Conservation (phyloP, 805 yeast genomes). For the Candida peoriensis region DNA sequence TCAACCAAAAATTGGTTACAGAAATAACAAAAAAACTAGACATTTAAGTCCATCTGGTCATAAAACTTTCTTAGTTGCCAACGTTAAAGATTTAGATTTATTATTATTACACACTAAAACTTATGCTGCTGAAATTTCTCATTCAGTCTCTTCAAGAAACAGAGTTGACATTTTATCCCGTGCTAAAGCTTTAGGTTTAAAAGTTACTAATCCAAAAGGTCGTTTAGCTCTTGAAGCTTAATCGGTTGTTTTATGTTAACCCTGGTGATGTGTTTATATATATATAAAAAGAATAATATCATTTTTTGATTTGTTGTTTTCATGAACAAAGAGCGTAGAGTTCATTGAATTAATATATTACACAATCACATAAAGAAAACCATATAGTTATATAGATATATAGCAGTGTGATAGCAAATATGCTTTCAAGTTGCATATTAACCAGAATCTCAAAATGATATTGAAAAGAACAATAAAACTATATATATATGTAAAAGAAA, state of each 20-base stretch:
- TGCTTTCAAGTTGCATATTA: no score
- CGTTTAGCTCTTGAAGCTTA: slow-evolving; percentile 98
- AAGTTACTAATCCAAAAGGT: slow-evolving; percentile 99
- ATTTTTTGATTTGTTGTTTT: slow-evolving; percentile 1
- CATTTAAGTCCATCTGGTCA: slow-evolving; percentile 96
- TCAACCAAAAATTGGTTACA: slow-evolving; percentile 99
- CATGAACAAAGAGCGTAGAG: no score
- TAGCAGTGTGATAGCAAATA: no score
- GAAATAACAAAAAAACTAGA: slow-evolving; percentile 98
- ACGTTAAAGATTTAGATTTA: slow-evolving; percentile 90
- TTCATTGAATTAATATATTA: no score
- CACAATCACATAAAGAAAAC: no score
- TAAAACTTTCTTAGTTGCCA: slow-evolving; percentile 92
- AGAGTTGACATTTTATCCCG: slow-evolving; percentile 93
- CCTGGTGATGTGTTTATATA: slow-evolving; percentile 5
- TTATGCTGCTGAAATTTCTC: slow-evolving; percentile 99
- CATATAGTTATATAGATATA: no score
- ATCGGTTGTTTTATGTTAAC: no score
- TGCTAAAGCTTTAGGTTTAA: slow-evolving; percentile 97
- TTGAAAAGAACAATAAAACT: no score
- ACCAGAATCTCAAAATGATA: no score
- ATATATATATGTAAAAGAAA: no score
- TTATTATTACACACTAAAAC: slow-evolving; percentile 95
- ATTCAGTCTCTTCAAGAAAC: slow-evolving; percentile 97
- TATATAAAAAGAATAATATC: slow-evolving; percentile 2